Evolutionary conservation across 75 land plant genomes (phyloP).

Genomic region (Ceratopteris richardii): DNA sequence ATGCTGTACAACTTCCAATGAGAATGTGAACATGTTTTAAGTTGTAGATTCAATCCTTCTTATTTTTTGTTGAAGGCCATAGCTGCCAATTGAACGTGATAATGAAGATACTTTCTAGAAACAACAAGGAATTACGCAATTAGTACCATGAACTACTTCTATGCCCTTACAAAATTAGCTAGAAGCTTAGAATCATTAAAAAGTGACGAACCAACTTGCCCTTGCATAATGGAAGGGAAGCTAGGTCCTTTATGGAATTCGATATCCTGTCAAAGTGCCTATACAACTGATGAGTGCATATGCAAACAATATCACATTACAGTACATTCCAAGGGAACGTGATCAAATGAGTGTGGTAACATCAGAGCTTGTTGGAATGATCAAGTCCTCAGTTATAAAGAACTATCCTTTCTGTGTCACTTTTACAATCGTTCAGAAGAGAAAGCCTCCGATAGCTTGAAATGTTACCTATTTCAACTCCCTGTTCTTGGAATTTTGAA

Average conservation of each 20-base stretch:
- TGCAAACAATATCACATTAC: background rate
- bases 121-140: conserved; percentile 6
- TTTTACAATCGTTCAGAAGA: conserved; percentile 11
- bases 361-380: conserved; percentile 17
- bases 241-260: conserved; percentile 11
- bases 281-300: conserved; percentile 9
- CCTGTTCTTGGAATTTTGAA: conserved; percentile 17
- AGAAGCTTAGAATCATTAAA: background rate
- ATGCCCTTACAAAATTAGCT: conserved; percentile 9
- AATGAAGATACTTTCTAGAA: conserved; percentile 8
- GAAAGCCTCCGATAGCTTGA: conserved; percentile 5
- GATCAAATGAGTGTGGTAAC: conserved; percentile 18
- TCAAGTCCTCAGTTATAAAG: conserved; percentile 10
- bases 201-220: conserved; percentile 2
- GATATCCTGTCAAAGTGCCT: conserved; percentile 15
- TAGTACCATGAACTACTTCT: conserved; percentile 7
- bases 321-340: conserved; percentile 21
- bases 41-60: conserved; percentile 4
- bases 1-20: background rate
- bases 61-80: conserved; percentile 13
- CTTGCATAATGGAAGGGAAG: conserved; percentile 16
- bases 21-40: background rate
- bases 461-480: conserved; percentile 17
- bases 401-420: background rate
- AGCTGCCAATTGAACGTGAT: conserved; percentile 10